Evolutionary conservation across 1,284 basidiomycete species (phyloP).

Genomic region (Microbotryum saponariae): DNA sequence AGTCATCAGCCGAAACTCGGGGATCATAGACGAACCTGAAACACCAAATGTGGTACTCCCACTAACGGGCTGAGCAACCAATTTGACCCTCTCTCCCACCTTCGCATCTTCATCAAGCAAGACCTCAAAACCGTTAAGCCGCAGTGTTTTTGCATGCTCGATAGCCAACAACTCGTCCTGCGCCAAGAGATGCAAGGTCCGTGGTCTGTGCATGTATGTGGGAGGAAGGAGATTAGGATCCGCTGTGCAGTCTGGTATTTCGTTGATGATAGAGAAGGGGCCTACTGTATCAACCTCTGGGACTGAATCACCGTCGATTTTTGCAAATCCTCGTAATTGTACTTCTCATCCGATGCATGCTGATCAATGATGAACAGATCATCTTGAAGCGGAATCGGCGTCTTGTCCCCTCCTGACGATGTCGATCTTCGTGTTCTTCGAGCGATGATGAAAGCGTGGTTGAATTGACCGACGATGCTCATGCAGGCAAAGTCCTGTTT

Average conservation of each 20-base stretch:
- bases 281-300: slow-evolving; percentile 71
- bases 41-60: slow-evolving; percentile 76
- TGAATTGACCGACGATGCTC: slow-evolving; percentile 89
- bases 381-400: slow-evolving; percentile 47
- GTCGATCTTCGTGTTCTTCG: slow-evolving; percentile 46
- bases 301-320: slow-evolving; percentile 76
- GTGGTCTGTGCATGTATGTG: slow-evolving; percentile 52
- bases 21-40: slow-evolving; percentile 46
- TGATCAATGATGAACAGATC: slow-evolving; percentile 83
- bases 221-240: not conserved
- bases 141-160: slow-evolving; percentile 74
- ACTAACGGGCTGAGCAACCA: slow-evolving; percentile 82
- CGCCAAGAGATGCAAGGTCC: slow-evolving; percentile 71
- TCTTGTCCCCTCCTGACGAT: slow-evolving; percentile 15
- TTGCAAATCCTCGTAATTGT: slow-evolving; percentile 92
- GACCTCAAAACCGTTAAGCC: slow-evolving; percentile 81
- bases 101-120: slow-evolving; percentile 51
- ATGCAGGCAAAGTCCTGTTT: slow-evolving; percentile 81
- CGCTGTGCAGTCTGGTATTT: not conserved
- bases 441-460: slow-evolving; percentile 87
- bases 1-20: not conserved
- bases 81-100: slow-evolving; percentile 53
- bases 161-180: slow-evolving; percentile 81
- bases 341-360: slow-evolving; percentile 80
- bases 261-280: slow-evolving; percentile 6